These are phyloP conservation scores for Pseudopithomyces chartarum DNA, from an alignment of 2,329 filamentous ascomycete species.

Conservation along the genomic window DNA sequence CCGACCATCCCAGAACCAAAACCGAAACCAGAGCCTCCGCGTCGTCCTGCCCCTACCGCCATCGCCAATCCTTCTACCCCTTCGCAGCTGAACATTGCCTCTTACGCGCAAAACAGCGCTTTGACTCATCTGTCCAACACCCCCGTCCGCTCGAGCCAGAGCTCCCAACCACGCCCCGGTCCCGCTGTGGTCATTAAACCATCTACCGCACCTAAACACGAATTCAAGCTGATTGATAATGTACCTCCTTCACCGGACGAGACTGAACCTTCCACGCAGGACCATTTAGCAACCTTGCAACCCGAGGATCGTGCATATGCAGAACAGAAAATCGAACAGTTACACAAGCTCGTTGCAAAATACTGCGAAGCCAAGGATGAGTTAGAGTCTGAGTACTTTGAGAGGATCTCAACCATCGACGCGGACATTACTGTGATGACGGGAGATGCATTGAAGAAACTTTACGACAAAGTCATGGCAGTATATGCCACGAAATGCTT, in stretches of 20 bases:
- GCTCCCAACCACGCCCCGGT: constrained; percentile 31
- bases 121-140: constrained; percentile 20
- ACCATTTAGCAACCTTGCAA: constrained; percentile 63
- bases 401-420: constrained; percentile 56
- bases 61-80: constrained; percentile 17
- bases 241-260: constrained; percentile 34
- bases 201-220: constrained; percentile 44
- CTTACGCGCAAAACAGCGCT: constrained; percentile 20
- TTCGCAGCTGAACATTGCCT: constrained; percentile 12
- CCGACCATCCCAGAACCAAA: not conserved
- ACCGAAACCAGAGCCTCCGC: constrained; percentile 15
- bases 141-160: constrained; percentile 17
- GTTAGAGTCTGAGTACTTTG: constrained; percentile 63
- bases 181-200: constrained; percentile 56
- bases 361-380: constrained; percentile 80
- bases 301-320: constrained; percentile 83
- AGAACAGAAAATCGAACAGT: constrained; percentile 71
- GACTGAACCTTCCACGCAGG: constrained; percentile 57
- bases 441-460: constrained; percentile 67
- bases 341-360: constrained; percentile 71
- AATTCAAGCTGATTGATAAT: constrained; percentile 48
- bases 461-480: constrained; percentile 75
- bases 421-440: constrained; percentile 71
- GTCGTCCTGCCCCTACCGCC: constrained; percentile 17
- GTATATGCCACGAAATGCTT: constrained; percentile 73